phyloP scores from a whole-genome alignment of 139 green algal genomes.

The Chlamydomonas schloesseri region DNA sequence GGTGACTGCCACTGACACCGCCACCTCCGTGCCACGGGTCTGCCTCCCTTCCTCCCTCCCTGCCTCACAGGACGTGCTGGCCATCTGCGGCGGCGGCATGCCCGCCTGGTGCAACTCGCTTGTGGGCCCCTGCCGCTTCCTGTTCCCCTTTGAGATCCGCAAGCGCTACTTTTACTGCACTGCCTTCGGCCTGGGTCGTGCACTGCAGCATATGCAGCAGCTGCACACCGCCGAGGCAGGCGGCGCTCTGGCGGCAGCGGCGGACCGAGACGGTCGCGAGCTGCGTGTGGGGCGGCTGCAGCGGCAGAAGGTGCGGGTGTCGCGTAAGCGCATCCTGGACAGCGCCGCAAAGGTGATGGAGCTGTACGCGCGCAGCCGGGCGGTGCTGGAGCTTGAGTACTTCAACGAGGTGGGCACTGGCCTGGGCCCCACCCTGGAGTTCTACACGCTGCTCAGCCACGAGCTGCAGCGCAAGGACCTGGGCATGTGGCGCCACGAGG shows the following conservation, averaged over 20 bases:
- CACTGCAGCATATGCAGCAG: slow-evolving; percentile 91
- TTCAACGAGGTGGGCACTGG: slow-evolving; percentile 95
- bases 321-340: slow-evolving; percentile 89
- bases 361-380: slow-evolving; percentile 70
- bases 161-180: slow-evolving; percentile 90
- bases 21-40: too few relatives aligned
- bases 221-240: slow-evolving; percentile 76
- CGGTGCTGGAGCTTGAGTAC: slow-evolving; percentile 93
- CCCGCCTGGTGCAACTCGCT: slow-evolving; percentile 87
- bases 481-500: slow-evolving; percentile 89
- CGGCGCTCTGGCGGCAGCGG: slow-evolving; percentile 7
- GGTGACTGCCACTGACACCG: too few relatives aligned
- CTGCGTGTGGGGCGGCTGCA: slow-evolving; percentile 87
- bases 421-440: slow-evolving; percentile 97
- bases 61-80: slow-evolving; percentile 91
- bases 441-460: slow-evolving; percentile 96
- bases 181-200: slow-evolving; percentile 87
- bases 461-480: slow-evolving; percentile 88
- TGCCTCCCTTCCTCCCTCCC: too few relatives aligned
- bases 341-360: slow-evolving; percentile 89
- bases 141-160: slow-evolving; percentile 94
- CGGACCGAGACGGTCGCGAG: slow-evolving; percentile 69
- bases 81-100: slow-evolving; percentile 88
- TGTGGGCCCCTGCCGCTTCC: slow-evolving; percentile 61
- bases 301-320: slow-evolving; percentile 76